Percentiles rank a stretch among this genome's conserved stretches.
These are phyloP conservation scores for Botryotinia globosa DNA, from an alignment of 2,329 filamentous ascomycete genomes.

Conservation along the genomic window DNA sequence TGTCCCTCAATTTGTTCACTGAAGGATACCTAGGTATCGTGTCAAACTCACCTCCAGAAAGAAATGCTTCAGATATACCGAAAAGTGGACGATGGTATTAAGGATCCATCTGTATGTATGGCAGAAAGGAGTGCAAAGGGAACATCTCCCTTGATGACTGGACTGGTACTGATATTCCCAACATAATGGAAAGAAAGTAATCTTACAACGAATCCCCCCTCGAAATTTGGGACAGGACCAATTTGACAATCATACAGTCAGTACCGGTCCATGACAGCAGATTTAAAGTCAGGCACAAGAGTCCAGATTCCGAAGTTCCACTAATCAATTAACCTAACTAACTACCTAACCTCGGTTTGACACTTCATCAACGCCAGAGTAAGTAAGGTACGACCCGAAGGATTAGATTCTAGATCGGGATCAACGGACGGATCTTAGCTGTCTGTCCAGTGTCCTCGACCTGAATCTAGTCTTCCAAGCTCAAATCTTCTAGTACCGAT, in stretches of 20 bases:
- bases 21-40: background rate
- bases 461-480: background rate
- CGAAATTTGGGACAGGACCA: background rate
- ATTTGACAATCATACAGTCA: background rate
- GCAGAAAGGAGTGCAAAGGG: background rate
- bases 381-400: background rate
- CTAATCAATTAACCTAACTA: background rate
- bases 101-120: background rate
- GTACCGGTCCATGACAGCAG: background rate
- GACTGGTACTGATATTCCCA: background rate
- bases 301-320: background rate
- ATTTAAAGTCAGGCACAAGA: background rate
- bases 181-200: background rate
- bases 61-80: background rate
- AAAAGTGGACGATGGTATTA: background rate
- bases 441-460: background rate
- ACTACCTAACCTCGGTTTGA: background rate
- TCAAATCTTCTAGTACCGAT: background rate
- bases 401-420: background rate
- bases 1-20: background rate
- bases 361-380: background rate
- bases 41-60: background rate
- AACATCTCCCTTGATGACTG: background rate
- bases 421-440: background rate
- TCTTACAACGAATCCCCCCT: background rate